Base-by-base conservation (phyloP, 2,329 filamentous ascomycete genomes). In the Pestalotiopsis sp. region DNA sequence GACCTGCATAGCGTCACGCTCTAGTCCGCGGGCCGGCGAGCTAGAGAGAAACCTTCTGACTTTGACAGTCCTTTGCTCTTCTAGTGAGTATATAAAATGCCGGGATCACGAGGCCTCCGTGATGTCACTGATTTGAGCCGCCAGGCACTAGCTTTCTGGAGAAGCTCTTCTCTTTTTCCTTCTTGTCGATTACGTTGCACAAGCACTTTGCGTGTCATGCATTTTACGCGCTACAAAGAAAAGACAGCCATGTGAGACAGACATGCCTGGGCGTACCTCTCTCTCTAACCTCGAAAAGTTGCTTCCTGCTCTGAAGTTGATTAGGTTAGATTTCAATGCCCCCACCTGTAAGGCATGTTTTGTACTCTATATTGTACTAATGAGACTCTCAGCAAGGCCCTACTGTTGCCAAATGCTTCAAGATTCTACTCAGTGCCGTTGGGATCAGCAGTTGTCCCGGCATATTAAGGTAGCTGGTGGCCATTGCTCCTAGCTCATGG, bases 251-350 rank as follows among this genome's bases (percentile, higher is more conserved):
- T 36, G 31, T 36, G 31, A 36, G 31, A 36, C 31, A 36, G 31
- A 36, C 31, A 36, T 36, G 31, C 7, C 31, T 36, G 2, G 31
- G 31, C 31, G 31, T 9, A 36, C 31, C 31, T 36, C 31, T 36
- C 31, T 36, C 31, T 36, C 31, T 36, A 36, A 36, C 7, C 31
- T 36, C 31, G 31, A 36, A 36, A n/a, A 52, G 45, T 52, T 52
- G 59, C 27, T 62, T 39, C 31, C 7, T 59, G 57, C 27, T 27
- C 23, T 13, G 14, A 14, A 36, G n/a, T 52, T 62, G 38, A 62
- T 62, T 62, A 27, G n/a, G n/a, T n/a, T 27, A 61, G 59, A 61
- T 13, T 38, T 61, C 20, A 17, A 61, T 61, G 59, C 59, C 59
- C 59, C 59, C 59, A 62, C 59, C 27, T 39, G 36, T 62, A 62